Percentiles rank a stretch among this genome's conserved stretches.
phyloP scores from a whole-genome alignment of 768 basidiomycete species.

The Kondoa malvinella region DNA sequence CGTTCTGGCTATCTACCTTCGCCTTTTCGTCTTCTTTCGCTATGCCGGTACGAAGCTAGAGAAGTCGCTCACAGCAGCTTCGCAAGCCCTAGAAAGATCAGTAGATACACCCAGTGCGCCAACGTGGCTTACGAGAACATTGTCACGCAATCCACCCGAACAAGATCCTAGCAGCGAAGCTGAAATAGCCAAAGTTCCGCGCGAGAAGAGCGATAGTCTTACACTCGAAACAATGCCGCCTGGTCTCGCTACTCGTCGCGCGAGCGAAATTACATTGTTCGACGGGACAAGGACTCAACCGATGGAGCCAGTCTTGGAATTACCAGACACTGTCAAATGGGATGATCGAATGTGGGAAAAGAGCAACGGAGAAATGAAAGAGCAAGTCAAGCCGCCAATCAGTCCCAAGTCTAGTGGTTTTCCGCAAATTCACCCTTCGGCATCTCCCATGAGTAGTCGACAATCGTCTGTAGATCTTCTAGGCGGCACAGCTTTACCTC shows the following conservation, averaged over 20 bases:
- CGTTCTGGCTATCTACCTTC: neutral
- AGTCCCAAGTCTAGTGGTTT: neutral
- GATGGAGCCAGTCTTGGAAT: too few relatives aligned
- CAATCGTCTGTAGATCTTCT: neutral
- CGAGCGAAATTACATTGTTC: too few relatives aligned
- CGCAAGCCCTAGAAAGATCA: neutral
- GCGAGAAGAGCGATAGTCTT: too few relatives aligned
- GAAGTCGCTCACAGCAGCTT: neutral
- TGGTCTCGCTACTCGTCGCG: too few relatives aligned
- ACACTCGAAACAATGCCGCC: too few relatives aligned
- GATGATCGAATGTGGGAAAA: too few relatives aligned
- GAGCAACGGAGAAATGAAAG: too few relatives aligned
- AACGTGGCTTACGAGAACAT: neutral
- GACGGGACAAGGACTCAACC: too few relatives aligned
- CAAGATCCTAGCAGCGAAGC: too few relatives aligned
- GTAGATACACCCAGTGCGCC: neutral
- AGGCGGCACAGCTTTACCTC: neutral
- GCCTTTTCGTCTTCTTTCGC: slow-evolving; percentile 3
- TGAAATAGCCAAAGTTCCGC: too few relatives aligned
- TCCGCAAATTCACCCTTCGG: neutral
- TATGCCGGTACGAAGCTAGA: neutral
- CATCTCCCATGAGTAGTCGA: neutral
- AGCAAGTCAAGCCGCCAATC: too few relatives aligned
- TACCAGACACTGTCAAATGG: too few relatives aligned
- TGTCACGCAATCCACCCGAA: neutral